A percentile compares a stretch with the other conserved stretches of the same genome.
Evolutionary conservation across 768 basidiomycete genomes (phyloP).

Genomic region (Harrya chromipes): DNA sequence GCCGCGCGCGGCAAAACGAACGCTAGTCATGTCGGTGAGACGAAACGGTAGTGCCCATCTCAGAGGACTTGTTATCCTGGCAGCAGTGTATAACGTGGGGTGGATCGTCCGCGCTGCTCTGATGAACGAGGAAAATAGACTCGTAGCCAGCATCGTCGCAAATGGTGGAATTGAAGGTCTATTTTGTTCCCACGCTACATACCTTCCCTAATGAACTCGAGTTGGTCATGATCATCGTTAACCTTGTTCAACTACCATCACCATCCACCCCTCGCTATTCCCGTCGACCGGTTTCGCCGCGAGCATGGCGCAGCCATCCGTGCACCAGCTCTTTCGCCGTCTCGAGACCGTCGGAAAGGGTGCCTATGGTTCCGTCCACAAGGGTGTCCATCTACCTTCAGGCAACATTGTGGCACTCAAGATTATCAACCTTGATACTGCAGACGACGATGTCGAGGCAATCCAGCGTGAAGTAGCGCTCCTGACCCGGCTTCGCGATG

Average conservation of each 20-base stretch:
- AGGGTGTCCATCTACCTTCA: constrained; percentile 78
- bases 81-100: constrained; percentile 12
- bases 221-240: too few relatives aligned
- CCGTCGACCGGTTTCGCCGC: neutral
- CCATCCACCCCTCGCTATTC: neutral
- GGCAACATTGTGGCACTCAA: constrained; percentile 94
- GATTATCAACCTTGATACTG: constrained; percentile 96
- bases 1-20: constrained; percentile 67
- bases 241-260: neutral
- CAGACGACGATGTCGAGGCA: constrained; percentile 94
- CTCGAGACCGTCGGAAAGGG: constrained; percentile 95
- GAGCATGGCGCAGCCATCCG: constrained; percentile 50
- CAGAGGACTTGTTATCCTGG: constrained; percentile 15
- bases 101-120: constrained; percentile 23
- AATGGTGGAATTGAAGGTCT: neutral
- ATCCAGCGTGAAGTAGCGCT: constrained; percentile 96
- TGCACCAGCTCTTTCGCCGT: constrained; percentile 79
- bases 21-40: constrained; percentile 16
- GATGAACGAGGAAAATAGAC: constrained; percentile 20
- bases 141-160: constrained; percentile 10
- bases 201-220: neutral
- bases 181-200: constrained; percentile 18
- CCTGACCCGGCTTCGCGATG: constrained; percentile 83
- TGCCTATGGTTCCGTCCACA: constrained; percentile 94
- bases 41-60: constrained; percentile 22